Percentiles rank a stretch among this genome's conserved stretches.
Evolutionary conservation across 2,329 filamentous ascomycete genomes (phyloP).

Genomic region (Chrysosporium queenslandicum): DNA sequence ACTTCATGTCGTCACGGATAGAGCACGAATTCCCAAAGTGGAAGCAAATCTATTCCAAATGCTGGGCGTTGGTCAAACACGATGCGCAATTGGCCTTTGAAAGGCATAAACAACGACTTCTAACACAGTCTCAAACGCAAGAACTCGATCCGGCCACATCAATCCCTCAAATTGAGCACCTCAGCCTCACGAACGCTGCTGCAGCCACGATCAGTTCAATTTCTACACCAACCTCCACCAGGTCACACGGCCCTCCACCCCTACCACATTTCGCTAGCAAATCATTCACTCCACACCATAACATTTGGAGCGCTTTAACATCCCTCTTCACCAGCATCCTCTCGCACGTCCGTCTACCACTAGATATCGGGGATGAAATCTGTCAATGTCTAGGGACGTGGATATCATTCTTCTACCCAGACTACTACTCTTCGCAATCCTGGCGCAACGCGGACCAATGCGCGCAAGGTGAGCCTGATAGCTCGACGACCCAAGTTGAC

Average conservation of each 20-base stretch:
- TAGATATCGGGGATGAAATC: conserved; percentile 34
- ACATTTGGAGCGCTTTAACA: conserved; percentile 31
- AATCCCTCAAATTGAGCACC: conserved; percentile 2
- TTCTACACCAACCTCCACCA: conserved; percentile 14
- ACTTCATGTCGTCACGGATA: conserved; percentile 70
- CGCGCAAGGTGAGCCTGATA: neutral
- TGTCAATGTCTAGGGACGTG: conserved; percentile 31
- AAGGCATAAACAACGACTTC: conserved; percentile 22
- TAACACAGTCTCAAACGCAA: neutral
- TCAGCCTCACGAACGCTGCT: neutral
- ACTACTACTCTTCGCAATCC: conserved; percentile 25
- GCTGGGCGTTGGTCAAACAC: conserved; percentile 30
- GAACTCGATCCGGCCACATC: neutral
- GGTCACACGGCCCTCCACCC: conserved; percentile 18
- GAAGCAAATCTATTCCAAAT: conserved; percentile 33
- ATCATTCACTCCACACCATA: conserved; percentile 33
- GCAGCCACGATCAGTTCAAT: neutral
- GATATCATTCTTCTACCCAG: conserved; percentile 29
- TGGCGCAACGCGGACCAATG: conserved; percentile 5
- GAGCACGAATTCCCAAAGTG: conserved; percentile 53
- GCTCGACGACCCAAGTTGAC: conserved; percentile 16
- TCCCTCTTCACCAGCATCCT: conserved; percentile 34
- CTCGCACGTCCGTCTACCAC: conserved; percentile 31
- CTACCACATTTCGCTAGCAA: conserved; percentile 20
- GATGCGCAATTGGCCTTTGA: conserved; percentile 31